phyloP scores from a whole-genome alignment of 306 rosid genomes.

The Malus domestica region DNA sequence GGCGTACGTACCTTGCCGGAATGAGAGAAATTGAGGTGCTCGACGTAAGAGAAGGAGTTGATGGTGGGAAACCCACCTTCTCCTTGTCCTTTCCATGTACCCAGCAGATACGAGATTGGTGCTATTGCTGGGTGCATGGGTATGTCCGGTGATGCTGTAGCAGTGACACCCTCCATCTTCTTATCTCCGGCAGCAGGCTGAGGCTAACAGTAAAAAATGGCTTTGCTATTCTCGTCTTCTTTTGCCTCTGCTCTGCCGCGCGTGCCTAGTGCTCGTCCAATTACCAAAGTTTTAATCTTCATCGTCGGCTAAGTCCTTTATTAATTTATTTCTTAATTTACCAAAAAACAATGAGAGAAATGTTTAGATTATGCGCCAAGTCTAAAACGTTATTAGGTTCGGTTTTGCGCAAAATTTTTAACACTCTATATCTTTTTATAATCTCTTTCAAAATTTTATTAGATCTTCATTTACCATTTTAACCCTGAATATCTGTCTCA shows the following conservation, averaged over 20 bases:
- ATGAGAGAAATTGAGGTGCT: slow-evolving; percentile 67
- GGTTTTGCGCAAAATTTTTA: fast-evolving
- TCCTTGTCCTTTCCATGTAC: slow-evolving; percentile 82
- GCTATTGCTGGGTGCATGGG: slow-evolving; percentile 54
- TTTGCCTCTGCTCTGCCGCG: neutral
- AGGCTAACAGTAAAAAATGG: neutral
- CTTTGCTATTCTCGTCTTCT: slow-evolving; percentile 10
- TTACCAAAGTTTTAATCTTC: no score
- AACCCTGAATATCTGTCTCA: fast-evolving
- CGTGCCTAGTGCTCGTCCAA: no score
- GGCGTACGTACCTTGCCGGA: slow-evolving; percentile 47
- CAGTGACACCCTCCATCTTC: slow-evolving; percentile 12
- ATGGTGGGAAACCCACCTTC: slow-evolving; percentile 84
- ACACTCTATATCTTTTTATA: no score
- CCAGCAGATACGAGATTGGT: slow-evolving; percentile 58
- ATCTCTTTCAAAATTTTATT: no score
- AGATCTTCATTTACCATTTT: fast-evolving
- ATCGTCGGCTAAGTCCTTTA: no score
- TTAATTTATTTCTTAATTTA: no score
- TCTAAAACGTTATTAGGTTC: no score
- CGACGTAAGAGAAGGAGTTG: slow-evolving; percentile 66
- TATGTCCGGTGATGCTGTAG: slow-evolving; percentile 10
- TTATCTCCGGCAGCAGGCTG: neutral
- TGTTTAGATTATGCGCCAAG: no score
- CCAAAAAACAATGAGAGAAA: no score